These are phyloP conservation scores for Sanghuangporus sanghuang DNA, from an alignment of 1,284 basidiomycete species.

Conservation along the genomic window DNA sequence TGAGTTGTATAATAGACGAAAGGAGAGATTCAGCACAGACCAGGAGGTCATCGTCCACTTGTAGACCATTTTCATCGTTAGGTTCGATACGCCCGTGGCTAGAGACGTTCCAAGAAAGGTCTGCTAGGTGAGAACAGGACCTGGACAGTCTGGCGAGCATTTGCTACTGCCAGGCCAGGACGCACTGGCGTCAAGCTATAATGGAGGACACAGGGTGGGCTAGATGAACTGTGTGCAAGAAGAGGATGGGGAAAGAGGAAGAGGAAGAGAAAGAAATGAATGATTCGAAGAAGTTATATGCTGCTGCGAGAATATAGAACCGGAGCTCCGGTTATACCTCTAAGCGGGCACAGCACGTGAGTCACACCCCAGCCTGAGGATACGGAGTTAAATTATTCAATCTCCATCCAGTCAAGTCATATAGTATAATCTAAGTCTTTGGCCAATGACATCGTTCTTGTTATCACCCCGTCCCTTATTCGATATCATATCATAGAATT, in stretches of 20 bases:
- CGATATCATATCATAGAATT: no score
- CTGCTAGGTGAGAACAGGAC: conserved; percentile 1
- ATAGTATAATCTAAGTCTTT: neutral
- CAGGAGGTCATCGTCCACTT: neutral
- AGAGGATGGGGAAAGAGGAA: neutral
- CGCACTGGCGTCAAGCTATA: neutral
- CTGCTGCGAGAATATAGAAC: neutral
- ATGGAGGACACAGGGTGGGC: neutral
- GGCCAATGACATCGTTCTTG: neutral
- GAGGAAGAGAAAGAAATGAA: neutral
- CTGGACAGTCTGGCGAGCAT: conserved; percentile 16
- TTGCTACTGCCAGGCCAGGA: conserved; percentile 3
- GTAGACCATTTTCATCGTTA: neutral
- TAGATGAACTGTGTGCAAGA: neutral
- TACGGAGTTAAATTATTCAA: no score
- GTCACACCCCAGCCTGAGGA: neutral
- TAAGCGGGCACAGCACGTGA: neutral
- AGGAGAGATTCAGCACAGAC: neutral
- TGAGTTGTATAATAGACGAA: neutral
- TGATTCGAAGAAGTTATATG: no score
- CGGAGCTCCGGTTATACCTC: conserved; percentile 2
- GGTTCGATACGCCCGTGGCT: neutral
- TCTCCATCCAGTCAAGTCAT: neutral
- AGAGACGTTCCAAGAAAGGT: neutral
- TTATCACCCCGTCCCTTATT: no score